Evolutionary conservation across 1,284 basidiomycete genomes (phyloP).

Genomic region (Boletus smithii): DNA sequence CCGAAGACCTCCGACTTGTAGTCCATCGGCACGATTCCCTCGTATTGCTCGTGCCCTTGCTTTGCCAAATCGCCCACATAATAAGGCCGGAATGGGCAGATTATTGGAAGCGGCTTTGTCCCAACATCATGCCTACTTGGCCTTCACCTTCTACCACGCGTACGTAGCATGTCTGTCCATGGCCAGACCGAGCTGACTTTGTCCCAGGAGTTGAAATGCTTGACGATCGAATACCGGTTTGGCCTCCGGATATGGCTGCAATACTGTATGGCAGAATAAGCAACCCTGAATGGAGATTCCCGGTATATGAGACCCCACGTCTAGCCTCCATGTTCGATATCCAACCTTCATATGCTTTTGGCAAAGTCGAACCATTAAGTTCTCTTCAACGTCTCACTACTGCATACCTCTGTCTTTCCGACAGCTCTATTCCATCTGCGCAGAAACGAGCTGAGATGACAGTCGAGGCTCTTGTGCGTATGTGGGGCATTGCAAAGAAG

Average conservation of each 20-base stretch:
- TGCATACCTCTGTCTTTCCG: conserved; percentile 57
- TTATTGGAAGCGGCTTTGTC: conserved; percentile 80
- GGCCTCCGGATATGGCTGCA: conserved; percentile 65
- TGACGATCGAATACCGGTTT: conserved; percentile 65
- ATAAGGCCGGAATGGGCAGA: conserved; percentile 82
- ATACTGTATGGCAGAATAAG: conserved; percentile 62
- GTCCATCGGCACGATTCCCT: conserved; percentile 54
- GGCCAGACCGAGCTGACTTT: conserved; percentile 6
- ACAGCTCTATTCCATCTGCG: conserved; percentile 45
- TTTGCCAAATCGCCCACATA: conserved; percentile 64
- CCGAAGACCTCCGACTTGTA: conserved; percentile 62
- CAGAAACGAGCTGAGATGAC: conserved; percentile 65
- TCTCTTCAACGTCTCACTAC: conserved; percentile 49
- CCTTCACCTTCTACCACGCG: conserved; percentile 44
- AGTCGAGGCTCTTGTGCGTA: conserved; percentile 57
- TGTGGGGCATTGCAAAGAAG: conserved; percentile 42
- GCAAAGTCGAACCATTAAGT: conserved; percentile 52
- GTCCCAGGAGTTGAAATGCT: conserved; percentile 43
- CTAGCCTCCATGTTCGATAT: conserved; percentile 50
- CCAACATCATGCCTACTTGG: conserved; percentile 57
- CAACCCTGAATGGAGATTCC: conserved; percentile 62
- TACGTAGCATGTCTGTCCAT: conserved; percentile 30
- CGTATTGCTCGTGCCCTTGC: conserved; percentile 57
- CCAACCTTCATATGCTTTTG: conserved; percentile 57
- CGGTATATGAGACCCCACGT: conserved; percentile 49